Conservation (phyloP, 768 basidiomycete genomes). For the Pholiota microspora region DNA sequence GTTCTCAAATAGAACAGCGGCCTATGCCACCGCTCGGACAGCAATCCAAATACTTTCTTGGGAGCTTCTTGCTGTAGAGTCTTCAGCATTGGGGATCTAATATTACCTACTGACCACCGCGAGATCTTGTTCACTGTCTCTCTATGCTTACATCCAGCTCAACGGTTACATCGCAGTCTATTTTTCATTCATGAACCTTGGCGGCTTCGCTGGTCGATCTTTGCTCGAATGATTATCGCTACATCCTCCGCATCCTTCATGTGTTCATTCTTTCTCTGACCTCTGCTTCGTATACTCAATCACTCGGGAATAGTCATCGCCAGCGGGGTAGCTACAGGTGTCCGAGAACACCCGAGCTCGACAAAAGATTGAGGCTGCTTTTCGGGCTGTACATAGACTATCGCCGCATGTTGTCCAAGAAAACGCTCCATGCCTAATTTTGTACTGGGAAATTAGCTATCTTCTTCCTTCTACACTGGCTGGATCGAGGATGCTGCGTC, state of each 20-base stretch:
- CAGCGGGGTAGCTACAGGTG: background rate
- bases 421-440: background rate
- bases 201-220: background rate
- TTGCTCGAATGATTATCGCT: background rate
- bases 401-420: background rate
- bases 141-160: no score
- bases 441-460: no score
- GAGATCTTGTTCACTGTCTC: no score
- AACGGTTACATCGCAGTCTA: no score
- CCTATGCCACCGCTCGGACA: background rate
- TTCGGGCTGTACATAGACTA: background rate
- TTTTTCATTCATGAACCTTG: background rate
- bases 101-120: background rate
- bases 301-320: background rate
- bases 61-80: background rate
- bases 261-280: background rate
- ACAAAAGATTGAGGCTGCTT: background rate
- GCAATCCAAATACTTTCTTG: background rate
- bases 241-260: background rate
- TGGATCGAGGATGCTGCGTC: no score
- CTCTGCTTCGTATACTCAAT: background rate
- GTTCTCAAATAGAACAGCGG: background rate
- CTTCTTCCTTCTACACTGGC: no score
- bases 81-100: background rate
- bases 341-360: background rate